Conservation (phyloP, 129 eudicot genomes). For the Flaveria robusta region DNA sequence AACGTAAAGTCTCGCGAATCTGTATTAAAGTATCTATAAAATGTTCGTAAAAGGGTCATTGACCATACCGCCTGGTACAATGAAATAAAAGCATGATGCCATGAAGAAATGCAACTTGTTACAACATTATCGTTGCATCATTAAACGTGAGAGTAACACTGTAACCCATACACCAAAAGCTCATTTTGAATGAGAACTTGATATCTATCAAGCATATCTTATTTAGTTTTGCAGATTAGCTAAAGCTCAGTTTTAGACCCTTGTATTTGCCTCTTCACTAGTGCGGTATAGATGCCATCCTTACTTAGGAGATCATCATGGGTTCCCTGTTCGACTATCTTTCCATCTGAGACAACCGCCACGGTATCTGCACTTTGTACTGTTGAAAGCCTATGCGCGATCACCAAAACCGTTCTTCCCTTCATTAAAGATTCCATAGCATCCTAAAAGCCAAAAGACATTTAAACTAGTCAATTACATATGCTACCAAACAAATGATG, state of each 20-base stretch:
- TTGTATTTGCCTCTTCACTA: conserved; percentile 62
- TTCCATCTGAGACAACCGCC: conserved; percentile 69
- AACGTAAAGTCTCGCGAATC: background rate
- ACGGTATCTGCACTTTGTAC: conserved; percentile 67
- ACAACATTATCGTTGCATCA: background rate
- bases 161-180: conserved; percentile 11
- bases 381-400: conserved; percentile 73
- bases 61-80: background rate
- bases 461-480: conserved; percentile 3
- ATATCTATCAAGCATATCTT: conserved; percentile 27
- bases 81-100: background rate
- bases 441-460: conserved; percentile 37
- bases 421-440: conserved; percentile 73
- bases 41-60: background rate
- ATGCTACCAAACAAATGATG: background rate
- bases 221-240: conserved; percentile 20
- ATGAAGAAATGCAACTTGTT: conserved; percentile 8
- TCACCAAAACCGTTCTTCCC: conserved; percentile 71
- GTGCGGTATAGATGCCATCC: conserved; percentile 62
- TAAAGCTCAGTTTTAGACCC: conserved; percentile 49
- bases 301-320: conserved; percentile 58
- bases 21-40: background rate
- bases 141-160: conserved; percentile 14
- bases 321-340: conserved; percentile 67
- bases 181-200: background rate